Evolutionary conservation across 257 asterid species (phyloP).

Genomic region (Nicotiana sylvestris): DNA sequence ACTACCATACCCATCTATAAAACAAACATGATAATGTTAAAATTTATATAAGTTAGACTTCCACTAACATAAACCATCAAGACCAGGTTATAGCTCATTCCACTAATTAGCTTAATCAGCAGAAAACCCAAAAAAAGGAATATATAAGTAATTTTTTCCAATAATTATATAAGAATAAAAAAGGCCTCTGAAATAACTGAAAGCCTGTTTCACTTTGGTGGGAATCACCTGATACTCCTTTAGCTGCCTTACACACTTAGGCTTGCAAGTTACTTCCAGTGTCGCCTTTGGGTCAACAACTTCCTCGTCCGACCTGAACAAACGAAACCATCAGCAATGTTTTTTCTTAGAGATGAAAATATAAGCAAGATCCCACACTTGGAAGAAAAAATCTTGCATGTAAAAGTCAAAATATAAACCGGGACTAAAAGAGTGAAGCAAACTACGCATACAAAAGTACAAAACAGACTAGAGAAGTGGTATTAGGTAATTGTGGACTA

Average conservation of each 20-base stretch:
- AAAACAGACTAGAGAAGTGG: background rate
- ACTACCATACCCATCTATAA: no score
- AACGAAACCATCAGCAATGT: background rate
- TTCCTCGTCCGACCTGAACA: constrained; percentile 53
- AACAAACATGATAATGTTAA: no score
- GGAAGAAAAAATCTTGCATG: background rate
- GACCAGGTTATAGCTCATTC: background rate
- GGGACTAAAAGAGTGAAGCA: background rate
- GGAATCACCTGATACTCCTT: constrained; percentile 50
- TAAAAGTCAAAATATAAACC: background rate
- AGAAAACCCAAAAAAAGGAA: background rate
- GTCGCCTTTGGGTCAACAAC: constrained; percentile 55
- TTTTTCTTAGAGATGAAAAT: background rate
- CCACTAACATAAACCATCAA: background rate
- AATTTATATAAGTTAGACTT: no score
- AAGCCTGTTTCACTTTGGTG: background rate
- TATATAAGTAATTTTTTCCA: background rate
- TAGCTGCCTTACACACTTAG: constrained; percentile 56
- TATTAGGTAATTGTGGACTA: background rate
- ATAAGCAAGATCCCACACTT: background rate
- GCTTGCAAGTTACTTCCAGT: constrained; percentile 62
- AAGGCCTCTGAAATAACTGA: background rate
- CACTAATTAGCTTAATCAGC: background rate
- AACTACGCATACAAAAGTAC: background rate
- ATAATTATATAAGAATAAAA: background rate